Percentiles rank a stretch among this genome's conserved stretches.
These are phyloP conservation scores for Alternaria incomplexa DNA, from an alignment of 2,329 filamentous ascomycete genomes.

Conservation along the genomic window DNA sequence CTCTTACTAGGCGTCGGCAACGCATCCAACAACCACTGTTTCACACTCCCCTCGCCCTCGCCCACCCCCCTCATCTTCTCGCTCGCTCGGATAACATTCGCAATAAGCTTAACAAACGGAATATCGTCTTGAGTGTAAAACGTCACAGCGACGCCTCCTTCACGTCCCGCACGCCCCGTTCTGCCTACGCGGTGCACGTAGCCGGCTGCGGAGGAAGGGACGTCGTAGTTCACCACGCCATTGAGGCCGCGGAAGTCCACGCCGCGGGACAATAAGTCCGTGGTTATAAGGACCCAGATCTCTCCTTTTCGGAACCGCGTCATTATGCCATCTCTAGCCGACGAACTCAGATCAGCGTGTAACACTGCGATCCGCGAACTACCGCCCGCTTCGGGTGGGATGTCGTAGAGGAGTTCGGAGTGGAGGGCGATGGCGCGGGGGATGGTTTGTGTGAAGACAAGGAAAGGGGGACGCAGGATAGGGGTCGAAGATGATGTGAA, in stretches of 20 bases:
- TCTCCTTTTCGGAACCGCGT: conserved; percentile 88
- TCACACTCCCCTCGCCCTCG: conserved; percentile 56
- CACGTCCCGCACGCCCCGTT: conserved; percentile 85
- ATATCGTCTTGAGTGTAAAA: conserved; percentile 97
- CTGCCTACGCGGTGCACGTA: conserved; percentile 95
- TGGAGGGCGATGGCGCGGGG: conserved; percentile 86
- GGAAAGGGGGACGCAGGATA: conserved; percentile 80
- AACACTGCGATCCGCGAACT: conserved; percentile 85
- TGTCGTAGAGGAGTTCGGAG: conserved; percentile 91
- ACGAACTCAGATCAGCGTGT: conserved; percentile 83
- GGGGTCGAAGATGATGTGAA: conserved; percentile 54
- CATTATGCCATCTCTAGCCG: conserved; percentile 80
- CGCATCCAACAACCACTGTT: conserved; percentile 80
- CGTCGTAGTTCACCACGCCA: conserved; percentile 96
- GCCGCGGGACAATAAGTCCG: conserved; percentile 87
- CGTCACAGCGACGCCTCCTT: conserved; percentile 88
- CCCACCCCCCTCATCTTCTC: conserved; percentile 68
- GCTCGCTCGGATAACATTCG: conserved; percentile 86
- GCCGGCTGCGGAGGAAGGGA: conserved; percentile 84
- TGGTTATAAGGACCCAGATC: conserved; percentile 96
- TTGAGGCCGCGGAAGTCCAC: conserved; percentile 96
- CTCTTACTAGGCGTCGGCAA: conserved; percentile 84
- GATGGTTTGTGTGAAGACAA: conserved; percentile 97
- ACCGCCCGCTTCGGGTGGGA: conserved; percentile 85
- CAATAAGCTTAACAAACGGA: conserved; percentile 85